Evolutionary conservation across 106 monocot genomes (phyloP).

Genomic region (Apostasia ramifera): DNA sequence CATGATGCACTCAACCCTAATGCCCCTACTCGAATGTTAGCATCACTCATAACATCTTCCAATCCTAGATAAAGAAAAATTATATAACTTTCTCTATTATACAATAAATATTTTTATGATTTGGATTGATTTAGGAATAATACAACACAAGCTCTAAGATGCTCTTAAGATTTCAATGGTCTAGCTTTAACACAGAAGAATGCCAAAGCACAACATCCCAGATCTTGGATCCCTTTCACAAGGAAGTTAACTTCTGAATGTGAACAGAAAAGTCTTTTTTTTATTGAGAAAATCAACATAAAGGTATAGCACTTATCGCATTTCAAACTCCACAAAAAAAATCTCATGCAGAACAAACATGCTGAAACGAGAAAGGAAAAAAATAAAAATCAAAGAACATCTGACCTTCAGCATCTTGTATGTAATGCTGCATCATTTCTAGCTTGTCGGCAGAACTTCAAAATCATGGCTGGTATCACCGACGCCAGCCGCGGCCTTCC

Average conservation of each 20-base stretch:
- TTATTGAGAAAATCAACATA: neutral
- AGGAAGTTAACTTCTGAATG: neutral
- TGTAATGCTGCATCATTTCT: neutral
- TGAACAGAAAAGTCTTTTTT: neutral
- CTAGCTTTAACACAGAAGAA: too few species aligned
- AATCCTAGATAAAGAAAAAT: neutral
- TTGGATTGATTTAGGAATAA: neutral
- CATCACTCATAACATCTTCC: neutral
- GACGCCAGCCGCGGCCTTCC: conserved; percentile 16
- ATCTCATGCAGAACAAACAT: neutral
- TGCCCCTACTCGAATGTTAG: too few species aligned
- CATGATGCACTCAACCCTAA: neutral
- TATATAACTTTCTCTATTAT: neutral
- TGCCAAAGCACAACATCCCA: too few species aligned
- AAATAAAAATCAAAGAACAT: neutral
- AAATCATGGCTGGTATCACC: conserved; percentile 37
- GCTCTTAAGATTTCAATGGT: too few species aligned
- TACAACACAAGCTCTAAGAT: too few species aligned
- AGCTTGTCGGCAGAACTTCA: conserved; percentile 22
- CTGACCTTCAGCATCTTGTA: neutral
- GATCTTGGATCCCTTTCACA: neutral
- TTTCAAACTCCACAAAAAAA: neutral
- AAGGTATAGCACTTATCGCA: neutral
- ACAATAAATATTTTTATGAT: neutral
- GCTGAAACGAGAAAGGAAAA: neutral